Percentiles rank a stretch among this genome's conserved stretches.
These are phyloP conservation scores for Metschnikowia lachancei DNA, from an alignment of 805 yeast genomes.

Conservation along the genomic window DNA sequence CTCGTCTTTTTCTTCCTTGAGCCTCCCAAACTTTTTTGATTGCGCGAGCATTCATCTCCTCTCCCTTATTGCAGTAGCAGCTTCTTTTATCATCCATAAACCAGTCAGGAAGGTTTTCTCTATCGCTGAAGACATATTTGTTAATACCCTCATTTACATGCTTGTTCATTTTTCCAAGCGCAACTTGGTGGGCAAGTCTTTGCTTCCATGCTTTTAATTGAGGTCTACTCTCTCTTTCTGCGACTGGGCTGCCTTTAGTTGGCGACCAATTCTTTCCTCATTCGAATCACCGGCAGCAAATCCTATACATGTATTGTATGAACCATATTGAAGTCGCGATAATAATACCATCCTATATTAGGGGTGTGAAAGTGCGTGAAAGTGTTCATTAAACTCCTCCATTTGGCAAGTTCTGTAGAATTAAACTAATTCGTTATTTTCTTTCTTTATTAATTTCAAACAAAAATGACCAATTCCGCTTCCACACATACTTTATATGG, in stretches of 20 bases:
- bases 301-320: too few species aligned
- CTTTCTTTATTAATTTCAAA: too few species aligned
- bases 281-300: too few species aligned
- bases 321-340: too few species aligned
- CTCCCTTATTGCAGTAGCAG: conserved; percentile 43
- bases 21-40: conserved; percentile 99
- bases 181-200: conserved; percentile 99
- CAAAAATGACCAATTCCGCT: too few species aligned
- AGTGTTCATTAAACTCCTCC: too few species aligned
- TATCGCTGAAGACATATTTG: conserved; percentile 87
- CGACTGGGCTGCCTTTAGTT: conserved; percentile 40
- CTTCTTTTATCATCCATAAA: conserved; percentile 90
- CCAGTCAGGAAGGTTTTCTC: conserved; percentile 94
- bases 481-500: too few species aligned
- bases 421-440: too few species aligned
- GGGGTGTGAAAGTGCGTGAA: too few species aligned
- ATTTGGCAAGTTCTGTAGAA: too few species aligned
- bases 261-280: conserved; percentile 40
- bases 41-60: conserved; percentile 90
- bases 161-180: conserved; percentile 80
- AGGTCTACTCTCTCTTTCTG: conserved; percentile 71
- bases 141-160: conserved; percentile 91
- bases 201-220: conserved; percentile 90
- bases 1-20: conserved; percentile 92
- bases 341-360: too few species aligned